Evolutionary conservation across 1,284 basidiomycete genomes (phyloP).

Genomic region (Ganoderma meredithae): DNA sequence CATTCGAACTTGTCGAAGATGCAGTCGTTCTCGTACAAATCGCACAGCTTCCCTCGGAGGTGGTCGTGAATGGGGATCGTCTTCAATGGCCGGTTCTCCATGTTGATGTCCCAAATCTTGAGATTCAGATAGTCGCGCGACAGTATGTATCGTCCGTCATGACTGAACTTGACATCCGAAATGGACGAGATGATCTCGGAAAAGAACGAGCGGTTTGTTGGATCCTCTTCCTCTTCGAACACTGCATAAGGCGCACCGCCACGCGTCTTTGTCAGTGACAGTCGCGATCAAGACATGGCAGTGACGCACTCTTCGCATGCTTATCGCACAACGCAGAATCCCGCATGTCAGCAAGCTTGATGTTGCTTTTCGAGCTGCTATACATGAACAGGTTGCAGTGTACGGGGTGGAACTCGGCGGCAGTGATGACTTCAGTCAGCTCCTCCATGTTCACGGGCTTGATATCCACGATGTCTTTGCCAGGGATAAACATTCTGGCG

Average conservation of each 20-base stretch:
- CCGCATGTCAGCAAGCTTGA: constrained; percentile 99
- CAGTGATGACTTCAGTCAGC: constrained; percentile 98
- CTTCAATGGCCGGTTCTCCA: constrained; percentile 97
- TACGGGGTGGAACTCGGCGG: constrained; percentile 97
- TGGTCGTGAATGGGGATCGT: constrained; percentile 99
- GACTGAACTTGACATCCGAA: constrained; percentile 99
- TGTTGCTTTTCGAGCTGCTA: constrained; percentile 99
- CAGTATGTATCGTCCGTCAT: constrained; percentile 96
- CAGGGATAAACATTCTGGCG: background rate
- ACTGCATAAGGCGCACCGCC: constrained; percentile 55
- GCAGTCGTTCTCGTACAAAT: constrained; percentile 99
- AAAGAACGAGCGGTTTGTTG: constrained; percentile 97
- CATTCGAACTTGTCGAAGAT: constrained; percentile 99
- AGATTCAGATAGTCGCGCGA: constrained; percentile 97
- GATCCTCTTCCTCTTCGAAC: constrained; percentile 99
- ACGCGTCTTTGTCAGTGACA: constrained; percentile 17
- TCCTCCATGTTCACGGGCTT: constrained; percentile 99
- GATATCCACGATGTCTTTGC: constrained; percentile 97
- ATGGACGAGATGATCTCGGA: constrained; percentile 99
- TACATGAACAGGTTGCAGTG: constrained; percentile 99
- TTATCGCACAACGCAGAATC: constrained; percentile 97
- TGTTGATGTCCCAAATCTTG: constrained; percentile 99
- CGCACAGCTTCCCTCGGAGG: constrained; percentile 95
- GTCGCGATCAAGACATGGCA: constrained; percentile 13
- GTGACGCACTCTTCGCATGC: constrained; percentile 90